Conservation (phyloP, 2,329 filamentous ascomycete species). For the Pseudogymnoascus sp. region DNA sequence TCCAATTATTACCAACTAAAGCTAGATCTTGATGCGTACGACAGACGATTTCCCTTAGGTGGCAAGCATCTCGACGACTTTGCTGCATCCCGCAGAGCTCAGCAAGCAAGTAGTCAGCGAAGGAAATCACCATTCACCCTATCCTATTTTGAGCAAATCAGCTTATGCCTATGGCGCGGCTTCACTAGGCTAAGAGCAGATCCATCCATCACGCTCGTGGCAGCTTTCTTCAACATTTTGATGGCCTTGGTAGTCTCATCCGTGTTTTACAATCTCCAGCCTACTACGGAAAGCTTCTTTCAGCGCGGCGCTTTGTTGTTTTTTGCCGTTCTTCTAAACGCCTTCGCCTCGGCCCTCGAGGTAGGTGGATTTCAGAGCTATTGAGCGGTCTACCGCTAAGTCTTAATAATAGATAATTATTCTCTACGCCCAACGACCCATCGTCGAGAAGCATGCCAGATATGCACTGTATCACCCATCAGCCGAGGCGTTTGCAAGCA, state of each 20-base stretch:
- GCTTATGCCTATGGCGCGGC: slow-evolving; percentile 40
- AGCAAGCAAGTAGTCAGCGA: slow-evolving; percentile 36
- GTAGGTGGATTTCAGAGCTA: slow-evolving; percentile 43
- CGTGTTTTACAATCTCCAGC: slow-evolving; percentile 54
- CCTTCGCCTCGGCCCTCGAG: slow-evolving; percentile 56
- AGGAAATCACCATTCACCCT: slow-evolving; percentile 68
- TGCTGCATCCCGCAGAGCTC: slow-evolving; percentile 33
- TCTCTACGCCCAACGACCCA: slow-evolving; percentile 42
- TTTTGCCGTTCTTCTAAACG: slow-evolving; percentile 59
- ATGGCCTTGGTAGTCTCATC: slow-evolving; percentile 56
- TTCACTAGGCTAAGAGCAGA: slow-evolving; percentile 70
- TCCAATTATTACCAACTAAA: slow-evolving; percentile 39
- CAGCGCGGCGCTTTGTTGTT: slow-evolving; percentile 55
- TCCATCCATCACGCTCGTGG: slow-evolving; percentile 12
- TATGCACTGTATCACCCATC: slow-evolving; percentile 85
- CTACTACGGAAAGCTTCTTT: slow-evolving; percentile 51
- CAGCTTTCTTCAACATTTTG: slow-evolving; percentile 21
- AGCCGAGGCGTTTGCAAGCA: slow-evolving; percentile 74
- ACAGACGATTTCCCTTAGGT: slow-evolving; percentile 48
- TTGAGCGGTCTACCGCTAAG: not conserved
- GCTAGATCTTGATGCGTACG: slow-evolving; percentile 42
- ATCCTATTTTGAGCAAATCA: slow-evolving; percentile 37
- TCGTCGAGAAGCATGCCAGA: slow-evolving; percentile 78
- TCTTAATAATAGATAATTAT: slow-evolving; percentile 51
- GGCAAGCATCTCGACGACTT: slow-evolving; percentile 47